Base-by-base conservation (phyloP, 139 green algal species). In the Limnomonas spitsbergensis region DNA sequence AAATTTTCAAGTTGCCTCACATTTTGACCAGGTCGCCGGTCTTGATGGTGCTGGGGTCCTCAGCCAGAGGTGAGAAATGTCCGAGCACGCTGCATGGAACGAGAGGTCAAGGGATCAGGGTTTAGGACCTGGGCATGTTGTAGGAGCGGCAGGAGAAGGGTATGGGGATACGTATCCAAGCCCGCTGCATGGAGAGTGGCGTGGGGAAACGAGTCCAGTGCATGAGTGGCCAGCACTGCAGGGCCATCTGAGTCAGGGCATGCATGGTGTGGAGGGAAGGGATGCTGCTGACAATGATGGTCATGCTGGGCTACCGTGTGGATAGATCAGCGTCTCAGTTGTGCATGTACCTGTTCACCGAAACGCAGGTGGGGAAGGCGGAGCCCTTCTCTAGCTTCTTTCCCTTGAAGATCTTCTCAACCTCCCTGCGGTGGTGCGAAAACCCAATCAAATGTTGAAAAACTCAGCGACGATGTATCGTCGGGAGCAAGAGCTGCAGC, bases 361-460 rank as follows among this genome's bases (percentile, higher is more conserved):
- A 97, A 0, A 98, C 74, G 85, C 94, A 99, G 35, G 93, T 98
- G 29, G 96, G 96, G 79, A 99, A 98, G 3, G 96, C 94, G 14
- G 98, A 87, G 40, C 96, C 96, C 86, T 98, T 98, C 82, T 98
- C 96, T 52, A 98, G 91, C 56, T 94, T 86, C 84, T 97, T 97
- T 47, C 94, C 94, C 84, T 97, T 96, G 91, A 97, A 99, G 56
- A 96, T 91, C 56, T 93, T 95, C 4, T 70, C 78, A 24, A 85
- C 82, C 76, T 92, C 90, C 74, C 93, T 96, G 88, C 84, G 74
- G 0, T 66, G 1, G 61, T 29, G 26, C 7, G 39, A 37, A 6
- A 0, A 71, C n/a, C n/a, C n/a, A n/a, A n/a, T n/a, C n/a, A n/a
- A n/a, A n/a, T n/a, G n/a, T n/a, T n/a, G 27, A 77, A 35, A 7